A percentile compares a stretch with the other conserved stretches of the same genome.
These are phyloP conservation scores for Rhizoctonia solani DNA, from an alignment of 1,284 basidiomycete genomes.

Conservation along the genomic window DNA sequence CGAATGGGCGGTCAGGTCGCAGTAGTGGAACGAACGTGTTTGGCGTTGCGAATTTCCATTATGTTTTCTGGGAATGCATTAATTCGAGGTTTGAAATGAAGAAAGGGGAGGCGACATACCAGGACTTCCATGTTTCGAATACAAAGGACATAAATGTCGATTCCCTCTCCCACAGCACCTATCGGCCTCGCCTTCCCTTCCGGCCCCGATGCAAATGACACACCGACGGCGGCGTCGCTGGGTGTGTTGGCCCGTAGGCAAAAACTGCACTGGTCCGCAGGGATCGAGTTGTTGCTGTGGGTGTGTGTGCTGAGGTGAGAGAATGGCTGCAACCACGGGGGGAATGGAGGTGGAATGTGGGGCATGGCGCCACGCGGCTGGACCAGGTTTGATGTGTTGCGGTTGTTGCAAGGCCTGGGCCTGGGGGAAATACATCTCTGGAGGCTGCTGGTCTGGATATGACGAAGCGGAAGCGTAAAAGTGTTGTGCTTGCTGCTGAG, in stretches of 20 bases:
- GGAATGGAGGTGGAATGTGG: constrained; percentile 18
- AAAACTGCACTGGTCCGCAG: constrained; percentile 22
- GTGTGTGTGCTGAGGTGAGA: not conserved
- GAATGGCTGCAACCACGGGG: constrained; percentile 5
- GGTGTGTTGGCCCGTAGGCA: constrained; percentile 21
- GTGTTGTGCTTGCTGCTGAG: constrained; percentile 9
- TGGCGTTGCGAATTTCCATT: constrained; percentile 32
- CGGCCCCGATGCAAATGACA: constrained; percentile 27
- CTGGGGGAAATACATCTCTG: not conserved
- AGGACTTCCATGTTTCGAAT: constrained; percentile 22
- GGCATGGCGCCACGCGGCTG: constrained; percentile 24
- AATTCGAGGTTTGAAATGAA: not conserved
- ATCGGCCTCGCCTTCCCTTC: constrained; percentile 19
- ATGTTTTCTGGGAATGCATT: constrained; percentile 12
- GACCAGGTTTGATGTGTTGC: constrained; percentile 13
- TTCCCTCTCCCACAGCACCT: constrained; percentile 25
- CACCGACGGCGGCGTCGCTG: constrained; percentile 20
- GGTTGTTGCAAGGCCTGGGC: not conserved
- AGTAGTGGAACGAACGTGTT: constrained; percentile 8
- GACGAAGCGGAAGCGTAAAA: constrained; percentile 6
- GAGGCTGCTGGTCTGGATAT: not conserved
- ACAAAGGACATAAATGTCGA: constrained; percentile 29
- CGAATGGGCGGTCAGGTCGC: not conserved
- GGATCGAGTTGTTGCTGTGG: constrained; percentile 9
- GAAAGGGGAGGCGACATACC: not conserved